Conservation (phyloP, 169 alveolate species). For the Miamiensis avidus region DNA sequence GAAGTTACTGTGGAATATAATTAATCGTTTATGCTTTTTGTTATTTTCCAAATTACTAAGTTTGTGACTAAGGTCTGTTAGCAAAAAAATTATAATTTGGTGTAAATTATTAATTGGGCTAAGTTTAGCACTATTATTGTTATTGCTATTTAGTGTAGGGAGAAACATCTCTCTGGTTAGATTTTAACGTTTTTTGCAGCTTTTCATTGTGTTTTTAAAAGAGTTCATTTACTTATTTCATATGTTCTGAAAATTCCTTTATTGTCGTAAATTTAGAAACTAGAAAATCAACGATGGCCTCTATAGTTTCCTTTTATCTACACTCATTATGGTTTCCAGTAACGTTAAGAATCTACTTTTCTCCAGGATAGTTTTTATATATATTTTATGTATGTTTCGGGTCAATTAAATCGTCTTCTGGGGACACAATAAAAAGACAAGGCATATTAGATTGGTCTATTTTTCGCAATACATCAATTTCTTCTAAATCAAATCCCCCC, state of each 20-base stretch:
- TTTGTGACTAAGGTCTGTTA: too few relatives aligned
- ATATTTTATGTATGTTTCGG: conserved; percentile 47
- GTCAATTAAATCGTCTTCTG: conserved; percentile 50
- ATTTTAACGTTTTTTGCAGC: not conserved
- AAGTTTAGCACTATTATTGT: not conserved
- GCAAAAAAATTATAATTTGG: too few relatives aligned
- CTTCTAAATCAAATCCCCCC: conserved; percentile 41
- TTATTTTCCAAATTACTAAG: too few relatives aligned
- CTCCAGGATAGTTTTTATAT: conserved; percentile 36
- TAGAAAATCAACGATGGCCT: not conserved
- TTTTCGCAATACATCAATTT: conserved; percentile 42
- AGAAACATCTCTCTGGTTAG: not conserved
- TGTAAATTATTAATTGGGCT: not conserved
- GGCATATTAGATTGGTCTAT: conserved; percentile 44
- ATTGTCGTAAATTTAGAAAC: not conserved
- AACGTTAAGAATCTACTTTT: conserved; percentile 35
- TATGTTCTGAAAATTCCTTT: too few relatives aligned
- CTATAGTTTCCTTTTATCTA: conserved; percentile 33
- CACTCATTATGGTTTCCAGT: conserved; percentile 45
- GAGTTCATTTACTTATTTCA: not conserved
- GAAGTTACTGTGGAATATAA: too few relatives aligned
- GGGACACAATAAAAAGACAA: conserved; percentile 47
- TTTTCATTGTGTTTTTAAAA: not conserved
- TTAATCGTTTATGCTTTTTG: too few relatives aligned
- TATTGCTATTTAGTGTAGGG: not conserved